These are phyloP conservation scores for Pseudomassariella vexata DNA, from an alignment of 2,329 filamentous ascomycete species.

Conservation along the genomic window DNA sequence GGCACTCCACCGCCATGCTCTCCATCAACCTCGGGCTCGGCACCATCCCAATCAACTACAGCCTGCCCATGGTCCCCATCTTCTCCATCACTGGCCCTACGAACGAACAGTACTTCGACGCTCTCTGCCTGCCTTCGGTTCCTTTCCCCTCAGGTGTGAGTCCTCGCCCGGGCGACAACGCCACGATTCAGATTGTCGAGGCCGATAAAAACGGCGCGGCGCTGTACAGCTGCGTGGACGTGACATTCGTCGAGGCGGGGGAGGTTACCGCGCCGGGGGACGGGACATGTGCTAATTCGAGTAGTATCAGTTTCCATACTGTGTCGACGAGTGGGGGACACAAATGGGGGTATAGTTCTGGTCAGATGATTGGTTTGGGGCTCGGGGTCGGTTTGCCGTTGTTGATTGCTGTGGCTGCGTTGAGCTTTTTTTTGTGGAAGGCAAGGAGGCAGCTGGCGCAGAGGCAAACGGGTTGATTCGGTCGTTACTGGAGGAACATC, in stretches of 20 bases:
- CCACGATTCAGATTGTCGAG: conserved; percentile 68
- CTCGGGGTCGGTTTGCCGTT: conserved; percentile 2
- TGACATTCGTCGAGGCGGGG: conserved; percentile 2
- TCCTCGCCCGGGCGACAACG: conserved; percentile 59
- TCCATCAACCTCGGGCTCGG: conserved; percentile 69
- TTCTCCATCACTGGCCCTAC: conserved; percentile 61
- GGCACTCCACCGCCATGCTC: conserved; percentile 59
- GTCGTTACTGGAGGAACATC: no score
- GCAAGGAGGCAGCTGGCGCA: background rate
- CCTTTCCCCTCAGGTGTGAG: conserved; percentile 56
- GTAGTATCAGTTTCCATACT: conserved; percentile 42
- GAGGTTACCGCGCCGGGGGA: conserved; percentile 24
- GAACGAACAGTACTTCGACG: conserved; percentile 58
- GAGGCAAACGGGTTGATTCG: background rate
- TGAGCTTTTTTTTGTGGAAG: background rate
- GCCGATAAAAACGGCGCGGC: conserved; percentile 61
- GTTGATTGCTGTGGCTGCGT: background rate
- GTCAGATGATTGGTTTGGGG: conserved; percentile 2
- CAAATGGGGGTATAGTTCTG: conserved; percentile 1
- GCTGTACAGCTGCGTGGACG: conserved; percentile 44
- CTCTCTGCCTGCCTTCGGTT: conserved; percentile 66
- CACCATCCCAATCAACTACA: conserved; percentile 59
- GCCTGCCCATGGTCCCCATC: conserved; percentile 55
- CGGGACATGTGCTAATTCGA: conserved; percentile 56
- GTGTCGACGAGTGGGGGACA: background rate